Percentiles rank a stretch among this genome's conserved stretches.
Conservation (phyloP, 176 grass and related monocot genomes). For the Bonia amplexicaulis region DNA sequence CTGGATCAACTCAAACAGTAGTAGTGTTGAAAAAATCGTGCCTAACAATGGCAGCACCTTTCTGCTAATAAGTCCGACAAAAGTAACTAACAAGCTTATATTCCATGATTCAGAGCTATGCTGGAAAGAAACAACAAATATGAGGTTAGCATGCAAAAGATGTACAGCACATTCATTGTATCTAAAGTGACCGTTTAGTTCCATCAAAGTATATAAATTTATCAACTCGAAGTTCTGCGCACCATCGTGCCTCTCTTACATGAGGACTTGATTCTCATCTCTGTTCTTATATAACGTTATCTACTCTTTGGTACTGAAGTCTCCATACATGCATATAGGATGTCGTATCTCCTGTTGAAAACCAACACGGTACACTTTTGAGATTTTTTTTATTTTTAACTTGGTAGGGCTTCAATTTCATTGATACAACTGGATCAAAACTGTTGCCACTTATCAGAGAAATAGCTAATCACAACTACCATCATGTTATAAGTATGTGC, state of each 20-base stretch:
- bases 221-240: neutral
- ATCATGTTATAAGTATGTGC: neutral
- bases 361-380: neutral
- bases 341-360: neutral
- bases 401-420: neutral
- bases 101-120: too few species aligned
- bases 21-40: neutral
- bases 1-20: neutral
- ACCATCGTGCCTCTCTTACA: neutral
- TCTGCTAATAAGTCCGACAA: neutral
- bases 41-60: neutral
- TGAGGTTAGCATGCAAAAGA: neutral
- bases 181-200: neutral
- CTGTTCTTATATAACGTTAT: neutral
- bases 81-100: too few species aligned
- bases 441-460: neutral
- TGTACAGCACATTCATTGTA: neutral
- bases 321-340: neutral
- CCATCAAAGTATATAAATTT: neutral
- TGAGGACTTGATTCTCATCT: neutral
- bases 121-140: too few species aligned
- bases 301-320: neutral
- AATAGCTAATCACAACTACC: neutral
- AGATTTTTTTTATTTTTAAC: neutral
- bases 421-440: neutral